These are phyloP conservation scores for Rosellinia necatrix DNA, from an alignment of 2,329 filamentous ascomycete species.

Conservation along the genomic window DNA sequence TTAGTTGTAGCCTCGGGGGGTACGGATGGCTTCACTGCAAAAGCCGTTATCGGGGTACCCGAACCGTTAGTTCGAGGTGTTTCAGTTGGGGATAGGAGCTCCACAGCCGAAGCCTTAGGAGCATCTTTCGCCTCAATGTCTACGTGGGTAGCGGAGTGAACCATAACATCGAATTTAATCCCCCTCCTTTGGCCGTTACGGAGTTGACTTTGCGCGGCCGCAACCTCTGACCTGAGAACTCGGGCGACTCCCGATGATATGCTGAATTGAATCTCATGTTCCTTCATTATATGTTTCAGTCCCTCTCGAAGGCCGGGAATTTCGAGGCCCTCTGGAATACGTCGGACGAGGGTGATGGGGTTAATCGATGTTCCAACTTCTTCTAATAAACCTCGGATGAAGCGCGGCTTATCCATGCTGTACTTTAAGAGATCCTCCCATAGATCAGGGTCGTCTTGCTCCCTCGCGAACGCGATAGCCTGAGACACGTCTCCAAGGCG, in stretches of 20 bases:
- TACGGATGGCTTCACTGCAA: neutral
- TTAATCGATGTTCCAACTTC: constrained; percentile 94
- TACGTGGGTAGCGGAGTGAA: constrained; percentile 49
- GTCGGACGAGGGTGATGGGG: constrained; percentile 84
- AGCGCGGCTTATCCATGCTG: constrained; percentile 95
- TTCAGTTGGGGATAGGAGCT: constrained; percentile 25
- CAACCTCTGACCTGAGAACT: constrained; percentile 86
- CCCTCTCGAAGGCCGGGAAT: constrained; percentile 90
- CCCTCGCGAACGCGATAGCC: constrained; percentile 92
- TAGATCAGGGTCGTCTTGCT: constrained; percentile 86
- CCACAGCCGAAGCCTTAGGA: constrained; percentile 32
- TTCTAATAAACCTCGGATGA: constrained; percentile 89
- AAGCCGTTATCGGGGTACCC: constrained; percentile 28
- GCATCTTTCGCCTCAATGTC: constrained; percentile 50
- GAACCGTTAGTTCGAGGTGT: constrained; percentile 33
- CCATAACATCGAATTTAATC: constrained; percentile 82
- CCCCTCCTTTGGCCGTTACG: constrained; percentile 80
- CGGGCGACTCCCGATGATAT: constrained; percentile 89
- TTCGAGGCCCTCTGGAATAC: constrained; percentile 91
- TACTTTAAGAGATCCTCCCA: constrained; percentile 96
- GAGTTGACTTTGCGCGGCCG: constrained; percentile 78
- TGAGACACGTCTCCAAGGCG: constrained; percentile 89
- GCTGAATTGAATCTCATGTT: constrained; percentile 93
- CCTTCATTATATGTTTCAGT: constrained; percentile 86
- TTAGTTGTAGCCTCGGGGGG: constrained; percentile 12